A percentile compares a stretch with the other conserved stretches of the same genome.
Evolutionary conservation across 2,329 filamentous ascomycete genomes (phyloP).

Genomic region (Sordariomycetes sp.): DNA sequence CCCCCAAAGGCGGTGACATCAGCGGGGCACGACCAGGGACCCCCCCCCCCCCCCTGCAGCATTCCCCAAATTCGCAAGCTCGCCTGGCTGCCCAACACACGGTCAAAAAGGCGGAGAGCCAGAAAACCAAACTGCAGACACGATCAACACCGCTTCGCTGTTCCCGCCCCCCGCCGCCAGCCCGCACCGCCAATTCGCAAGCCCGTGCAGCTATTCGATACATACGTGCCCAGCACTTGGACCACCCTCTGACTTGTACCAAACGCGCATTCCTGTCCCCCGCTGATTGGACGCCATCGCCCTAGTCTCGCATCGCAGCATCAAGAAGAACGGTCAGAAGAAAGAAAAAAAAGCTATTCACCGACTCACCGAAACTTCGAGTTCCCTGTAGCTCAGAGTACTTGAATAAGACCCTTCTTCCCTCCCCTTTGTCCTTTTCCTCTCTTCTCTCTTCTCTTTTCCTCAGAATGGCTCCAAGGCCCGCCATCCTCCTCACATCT

Average conservation of each 20-base stretch:
- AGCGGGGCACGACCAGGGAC: neutral
- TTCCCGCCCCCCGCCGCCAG: neutral
- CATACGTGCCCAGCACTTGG: neutral
- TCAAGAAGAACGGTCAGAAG: neutral
- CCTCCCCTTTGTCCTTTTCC: neutral
- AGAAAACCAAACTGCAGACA: neutral
- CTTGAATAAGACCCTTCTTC: slow-evolving; percentile 1
- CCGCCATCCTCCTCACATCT: neutral
- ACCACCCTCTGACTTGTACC: neutral
- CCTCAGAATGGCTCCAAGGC: slow-evolving; percentile 5
- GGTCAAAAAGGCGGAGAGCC: neutral
- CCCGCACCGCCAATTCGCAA: neutral
- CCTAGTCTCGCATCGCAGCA: neutral
- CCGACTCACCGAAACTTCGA: slow-evolving; percentile 4
- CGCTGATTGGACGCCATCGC: slow-evolving; percentile 4
- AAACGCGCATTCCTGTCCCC: neutral
- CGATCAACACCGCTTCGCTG: neutral
- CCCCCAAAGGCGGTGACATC: neutral
- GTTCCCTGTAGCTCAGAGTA: neutral
- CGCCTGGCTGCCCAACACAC: neutral
- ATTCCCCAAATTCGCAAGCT: too few relatives aligned
- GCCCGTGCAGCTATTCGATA: neutral
- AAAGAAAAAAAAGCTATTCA: slow-evolving; percentile 1
- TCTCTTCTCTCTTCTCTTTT: slow-evolving; percentile 5
- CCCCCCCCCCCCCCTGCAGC: neutral